Percentiles rank a stretch among this genome's conserved stretches.
These are phyloP conservation scores for Fusarium illudens DNA, from an alignment of 2,329 filamentous ascomycete genomes.

Conservation along the genomic window DNA sequence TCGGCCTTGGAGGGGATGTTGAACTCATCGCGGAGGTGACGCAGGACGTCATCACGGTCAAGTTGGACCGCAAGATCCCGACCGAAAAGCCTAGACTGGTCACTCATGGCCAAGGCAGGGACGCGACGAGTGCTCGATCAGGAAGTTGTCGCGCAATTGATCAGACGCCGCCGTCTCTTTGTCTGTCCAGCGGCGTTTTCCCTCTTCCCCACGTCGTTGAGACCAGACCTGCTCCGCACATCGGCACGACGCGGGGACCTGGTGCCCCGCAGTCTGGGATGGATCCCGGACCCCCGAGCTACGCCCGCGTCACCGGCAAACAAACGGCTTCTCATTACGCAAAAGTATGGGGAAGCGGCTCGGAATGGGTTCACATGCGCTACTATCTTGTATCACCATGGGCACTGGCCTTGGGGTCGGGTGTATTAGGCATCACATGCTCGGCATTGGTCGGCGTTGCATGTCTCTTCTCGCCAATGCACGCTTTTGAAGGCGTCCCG, in stretches of 20 bases:
- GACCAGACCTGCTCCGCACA: slow-evolving; percentile 24
- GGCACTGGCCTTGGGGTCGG: background rate
- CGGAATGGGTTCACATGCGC: background rate
- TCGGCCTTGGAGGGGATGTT: slow-evolving; percentile 67
- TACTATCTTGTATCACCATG: background rate
- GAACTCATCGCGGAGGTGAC: slow-evolving; percentile 70
- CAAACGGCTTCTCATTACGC: slow-evolving; percentile 6
- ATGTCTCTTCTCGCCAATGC: background rate
- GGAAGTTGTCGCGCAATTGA: slow-evolving; percentile 9
- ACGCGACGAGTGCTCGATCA: background rate
- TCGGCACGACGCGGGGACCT: slow-evolving; percentile 30
- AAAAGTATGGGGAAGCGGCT: slow-evolving; percentile 1
- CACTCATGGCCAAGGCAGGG: slow-evolving; percentile 24
- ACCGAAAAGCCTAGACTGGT: slow-evolving; percentile 14
- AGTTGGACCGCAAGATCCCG: slow-evolving; percentile 45
- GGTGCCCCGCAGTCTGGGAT: slow-evolving; percentile 29
- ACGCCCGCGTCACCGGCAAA: slow-evolving; percentile 8
- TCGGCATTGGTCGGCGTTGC: background rate
- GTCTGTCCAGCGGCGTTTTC: background rate
- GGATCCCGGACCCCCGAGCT: slow-evolving; percentile 25
- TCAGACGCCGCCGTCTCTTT: slow-evolving; percentile 1
- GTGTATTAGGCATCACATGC: slow-evolving; percentile 1
- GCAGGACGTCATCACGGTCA: slow-evolving; percentile 65
- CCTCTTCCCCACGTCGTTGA: slow-evolving; percentile 13
- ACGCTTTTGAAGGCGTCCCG: background rate